Evolutionary conservation across 352 stramenopile species (phyloP).

Genomic region (Phytophthora citrophthora): DNA sequence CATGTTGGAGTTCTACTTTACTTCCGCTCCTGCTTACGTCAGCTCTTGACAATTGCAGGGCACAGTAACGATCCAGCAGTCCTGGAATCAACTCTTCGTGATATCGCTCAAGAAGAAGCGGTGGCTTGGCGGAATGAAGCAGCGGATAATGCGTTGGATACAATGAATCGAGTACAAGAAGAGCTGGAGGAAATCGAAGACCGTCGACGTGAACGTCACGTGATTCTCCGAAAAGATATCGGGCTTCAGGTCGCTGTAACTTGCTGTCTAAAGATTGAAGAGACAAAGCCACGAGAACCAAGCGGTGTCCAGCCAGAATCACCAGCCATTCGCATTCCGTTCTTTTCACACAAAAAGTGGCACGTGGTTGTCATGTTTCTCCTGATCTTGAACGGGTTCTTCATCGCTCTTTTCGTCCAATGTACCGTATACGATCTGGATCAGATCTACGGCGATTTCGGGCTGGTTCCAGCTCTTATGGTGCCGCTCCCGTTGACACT

Average conservation of each 20-base stretch:
- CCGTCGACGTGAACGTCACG: conserved; percentile 16
- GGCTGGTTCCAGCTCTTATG: conserved; percentile 32
- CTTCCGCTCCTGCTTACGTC: conserved; percentile 35
- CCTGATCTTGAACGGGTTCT: conserved; percentile 73
- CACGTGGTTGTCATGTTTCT: conserved; percentile 64
- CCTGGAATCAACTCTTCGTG: conserved; percentile 6
- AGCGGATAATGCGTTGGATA: conserved; percentile 21
- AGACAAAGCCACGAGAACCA: conserved; percentile 7
- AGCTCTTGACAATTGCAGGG: conserved; percentile 40
- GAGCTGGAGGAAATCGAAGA: conserved; percentile 29
- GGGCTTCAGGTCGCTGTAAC: conserved; percentile 29
- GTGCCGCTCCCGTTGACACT: conserved; percentile 48
- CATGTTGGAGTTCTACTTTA: conserved; percentile 45
- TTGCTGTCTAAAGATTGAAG: conserved; percentile 16
- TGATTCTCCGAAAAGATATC: conserved; percentile 22
- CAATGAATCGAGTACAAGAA: conserved; percentile 24
- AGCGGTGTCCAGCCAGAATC: conserved; percentile 16
- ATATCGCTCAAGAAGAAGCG: conserved; percentile 27
- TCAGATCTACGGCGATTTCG: conserved; percentile 37
- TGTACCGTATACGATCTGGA: conserved; percentile 56
- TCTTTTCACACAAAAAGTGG: conserved; percentile 66
- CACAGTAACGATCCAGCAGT: conserved; percentile 16
- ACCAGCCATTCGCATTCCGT: conserved; percentile 35
- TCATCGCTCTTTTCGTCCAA: conserved; percentile 61
- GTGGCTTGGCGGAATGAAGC: conserved; percentile 20